Conservation (phyloP, 1,139 yeast genomes). For the Meyerozyma smithsonii region DNA sequence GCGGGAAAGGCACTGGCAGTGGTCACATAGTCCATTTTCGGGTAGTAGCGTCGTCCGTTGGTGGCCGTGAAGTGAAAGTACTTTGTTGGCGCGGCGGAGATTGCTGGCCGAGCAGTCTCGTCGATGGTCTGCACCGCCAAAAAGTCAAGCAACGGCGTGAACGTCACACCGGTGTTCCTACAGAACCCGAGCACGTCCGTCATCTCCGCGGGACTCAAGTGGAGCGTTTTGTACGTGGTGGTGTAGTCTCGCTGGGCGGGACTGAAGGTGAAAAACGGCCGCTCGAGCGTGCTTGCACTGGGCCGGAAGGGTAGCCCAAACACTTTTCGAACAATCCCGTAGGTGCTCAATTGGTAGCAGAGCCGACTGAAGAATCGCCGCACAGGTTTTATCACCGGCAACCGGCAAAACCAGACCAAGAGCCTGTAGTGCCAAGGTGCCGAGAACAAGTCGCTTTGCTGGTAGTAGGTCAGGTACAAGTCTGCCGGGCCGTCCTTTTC, state of each 20-base stretch:
- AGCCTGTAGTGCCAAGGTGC: slow-evolving; percentile 10
- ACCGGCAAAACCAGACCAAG: slow-evolving; percentile 1
- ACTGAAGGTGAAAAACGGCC: slow-evolving; percentile 13
- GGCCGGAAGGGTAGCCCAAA: background rate
- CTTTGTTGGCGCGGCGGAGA: slow-evolving; percentile 10
- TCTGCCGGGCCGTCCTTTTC: slow-evolving; percentile 5
- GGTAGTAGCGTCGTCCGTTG: slow-evolving; percentile 24
- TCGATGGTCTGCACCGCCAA: slow-evolving; percentile 17
- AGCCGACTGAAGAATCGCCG: slow-evolving; percentile 1
- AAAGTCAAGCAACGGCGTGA: slow-evolving; percentile 24
- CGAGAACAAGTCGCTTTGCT: slow-evolving; percentile 9
- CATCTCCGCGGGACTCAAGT: slow-evolving; percentile 11
- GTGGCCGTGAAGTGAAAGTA: slow-evolving; percentile 12
- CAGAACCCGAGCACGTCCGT: slow-evolving; percentile 11
- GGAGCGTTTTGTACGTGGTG: slow-evolving; percentile 14
- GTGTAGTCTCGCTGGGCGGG: slow-evolving; percentile 8
- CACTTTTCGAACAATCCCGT: background rate
- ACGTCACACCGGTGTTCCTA: slow-evolving; percentile 15
- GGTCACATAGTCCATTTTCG: slow-evolving; percentile 16
- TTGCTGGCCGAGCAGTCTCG: slow-evolving; percentile 15
- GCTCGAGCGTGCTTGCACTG: slow-evolving; percentile 10
- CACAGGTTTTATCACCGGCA: slow-evolving; percentile 10
- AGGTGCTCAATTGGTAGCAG: background rate
- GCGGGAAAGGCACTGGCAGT: slow-evolving; percentile 13
- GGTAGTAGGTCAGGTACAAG: slow-evolving; percentile 5